A percentile compares a stretch with the other conserved stretches of the same genome.
These are phyloP conservation scores for Lodderomyces jiufengensis DNA, from an alignment of 1,139 yeast genomes.

Conservation along the genomic window DNA sequence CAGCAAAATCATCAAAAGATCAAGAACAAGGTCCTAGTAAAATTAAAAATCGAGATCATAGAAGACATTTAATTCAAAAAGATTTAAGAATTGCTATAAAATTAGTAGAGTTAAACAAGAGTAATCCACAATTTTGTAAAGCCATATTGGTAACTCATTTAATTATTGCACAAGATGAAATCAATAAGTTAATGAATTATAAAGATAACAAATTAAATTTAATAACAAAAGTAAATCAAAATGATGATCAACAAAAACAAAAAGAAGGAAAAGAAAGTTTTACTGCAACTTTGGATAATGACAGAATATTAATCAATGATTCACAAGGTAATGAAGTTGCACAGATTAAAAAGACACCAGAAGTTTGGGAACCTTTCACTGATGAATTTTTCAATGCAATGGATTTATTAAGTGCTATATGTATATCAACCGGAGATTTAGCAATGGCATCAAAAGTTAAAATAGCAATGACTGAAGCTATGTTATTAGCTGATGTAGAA, in stretches of 20 bases:
- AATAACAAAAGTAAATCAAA: constrained; percentile 6
- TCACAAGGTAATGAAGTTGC: constrained; percentile 16
- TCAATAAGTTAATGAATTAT: constrained; percentile 15
- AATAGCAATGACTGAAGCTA: constrained; percentile 66
- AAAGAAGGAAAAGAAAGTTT: constrained; percentile 7
- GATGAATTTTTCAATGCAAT: constrained; percentile 75
- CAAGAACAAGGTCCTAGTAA: constrained; percentile 14
- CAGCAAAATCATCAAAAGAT: constrained; percentile 25
- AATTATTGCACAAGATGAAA: constrained; percentile 56
- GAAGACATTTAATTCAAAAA: constrained; percentile 65
- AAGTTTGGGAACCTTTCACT: constrained; percentile 67
- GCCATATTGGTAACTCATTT: constrained; percentile 63
- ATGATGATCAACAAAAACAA: constrained; percentile 1
- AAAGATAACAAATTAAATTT: constrained; percentile 8
- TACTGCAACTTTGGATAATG: constrained; percentile 17
- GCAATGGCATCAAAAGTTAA: constrained; percentile 61
- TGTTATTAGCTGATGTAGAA: constrained; percentile 68
- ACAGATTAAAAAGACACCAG: constrained; percentile 30
- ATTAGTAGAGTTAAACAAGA: constrained; percentile 53
- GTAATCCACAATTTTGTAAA: constrained; percentile 51
- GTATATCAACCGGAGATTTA: constrained; percentile 64
- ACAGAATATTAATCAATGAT: constrained; percentile 18
- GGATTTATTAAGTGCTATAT: constrained; percentile 65
- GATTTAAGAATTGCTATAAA: constrained; percentile 69
- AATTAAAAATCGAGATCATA: constrained; percentile 23